A percentile compares a stretch with the other conserved stretches of the same genome.
Evolutionary conservation across 2,329 filamentous ascomycete genomes (phyloP).

Genomic region (Proliferodiscus dingleyae): DNA sequence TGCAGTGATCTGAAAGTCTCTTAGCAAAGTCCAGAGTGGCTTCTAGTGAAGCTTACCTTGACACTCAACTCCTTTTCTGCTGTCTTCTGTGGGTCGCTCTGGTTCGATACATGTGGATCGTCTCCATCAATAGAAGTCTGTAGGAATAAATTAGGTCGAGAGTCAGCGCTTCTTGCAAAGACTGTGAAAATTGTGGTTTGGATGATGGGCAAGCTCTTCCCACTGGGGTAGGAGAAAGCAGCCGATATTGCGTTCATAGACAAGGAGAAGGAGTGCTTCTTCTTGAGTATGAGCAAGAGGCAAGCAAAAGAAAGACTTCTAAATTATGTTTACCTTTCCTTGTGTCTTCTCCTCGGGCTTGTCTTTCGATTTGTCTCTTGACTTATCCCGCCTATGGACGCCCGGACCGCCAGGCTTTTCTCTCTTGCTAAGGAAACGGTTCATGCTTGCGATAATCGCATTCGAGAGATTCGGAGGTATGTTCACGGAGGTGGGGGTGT

Average conservation of each 20-base stretch:
- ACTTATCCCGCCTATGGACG: constrained; percentile 49
- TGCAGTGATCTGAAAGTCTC: constrained; percentile 40
- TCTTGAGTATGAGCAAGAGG: constrained; percentile 16
- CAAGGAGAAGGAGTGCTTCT: constrained; percentile 12
- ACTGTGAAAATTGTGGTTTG: constrained; percentile 15
- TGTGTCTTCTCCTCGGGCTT: constrained; percentile 21
- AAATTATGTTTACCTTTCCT: constrained; percentile 40
- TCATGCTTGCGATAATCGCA: constrained; percentile 37
- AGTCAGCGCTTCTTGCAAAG: constrained; percentile 24
- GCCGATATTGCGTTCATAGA: constrained; percentile 19
- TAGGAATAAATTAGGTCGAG: constrained; percentile 13
- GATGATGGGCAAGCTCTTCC: constrained; percentile 19
- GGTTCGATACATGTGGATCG: constrained; percentile 60
- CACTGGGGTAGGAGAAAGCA: constrained; percentile 17
- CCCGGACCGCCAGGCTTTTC: constrained; percentile 50
- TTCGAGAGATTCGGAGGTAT: neutral
- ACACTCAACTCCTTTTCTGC: constrained; percentile 50
- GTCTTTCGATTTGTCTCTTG: constrained; percentile 42
- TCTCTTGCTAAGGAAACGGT: constrained; percentile 65
- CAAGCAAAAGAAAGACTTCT: constrained; percentile 5
- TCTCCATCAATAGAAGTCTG: constrained; percentile 52
- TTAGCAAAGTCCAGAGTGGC: constrained; percentile 6
- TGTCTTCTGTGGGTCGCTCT: constrained; percentile 53
- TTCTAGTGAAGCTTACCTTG: constrained; percentile 14
- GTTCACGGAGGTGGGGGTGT: neutral